Evolutionary conservation across 345 rosid species (phyloP), one percentile per base, ranked within the genome.

Genomic region (Alliaria petiolata): DNA sequence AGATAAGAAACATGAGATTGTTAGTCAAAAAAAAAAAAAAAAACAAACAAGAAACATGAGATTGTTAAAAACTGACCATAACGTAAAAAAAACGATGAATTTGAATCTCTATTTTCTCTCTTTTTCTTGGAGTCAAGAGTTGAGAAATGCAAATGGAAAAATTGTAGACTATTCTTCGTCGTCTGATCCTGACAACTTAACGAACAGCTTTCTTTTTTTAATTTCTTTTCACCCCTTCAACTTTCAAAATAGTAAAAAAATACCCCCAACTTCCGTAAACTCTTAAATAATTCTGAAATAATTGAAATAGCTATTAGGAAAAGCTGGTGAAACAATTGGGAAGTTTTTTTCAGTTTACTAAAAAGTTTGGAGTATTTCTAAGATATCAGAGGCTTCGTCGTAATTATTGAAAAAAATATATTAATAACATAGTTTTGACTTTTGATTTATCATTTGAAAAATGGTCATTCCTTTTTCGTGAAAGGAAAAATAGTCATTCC

Each of bases 41-140:
- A n/a, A n/a, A n/a, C n/a, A n/a, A n/a, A n/a, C n/a, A n/a, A n/a
- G n/a, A n/a, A n/a, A n/a, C n/a, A n/a, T 34, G 39, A 54, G 31
- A 72, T 63, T 35, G 15, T 44, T 72, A 63, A 33, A 63, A 28
- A 64, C 69, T 55, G 14, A 71, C 69, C 76, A 71, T 71, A 3
- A 51, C 14, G 54, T 62, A 0, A 7, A 40, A 20, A 20, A 25
- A 16, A n/a, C 33, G 16, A 61, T 43, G 28, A 20, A 13, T 33
- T 11, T 62, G 36, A 34, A 33, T 19, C 15, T 26, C 43, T 47
- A 0, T 22, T 50, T 30, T 34, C 8, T 71, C 22, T 38, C 16
- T 36, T 26, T 44, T 16, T 56, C 17, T 46, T 65, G 43, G 65
- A 47, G 66, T 33, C 20, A 33, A 72, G 26, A 45, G 25, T 43